These are phyloP conservation scores for Pseudophaeomoniella oleicola DNA, from an alignment of 2,329 filamentous ascomycete species.

Conservation along the genomic window DNA sequence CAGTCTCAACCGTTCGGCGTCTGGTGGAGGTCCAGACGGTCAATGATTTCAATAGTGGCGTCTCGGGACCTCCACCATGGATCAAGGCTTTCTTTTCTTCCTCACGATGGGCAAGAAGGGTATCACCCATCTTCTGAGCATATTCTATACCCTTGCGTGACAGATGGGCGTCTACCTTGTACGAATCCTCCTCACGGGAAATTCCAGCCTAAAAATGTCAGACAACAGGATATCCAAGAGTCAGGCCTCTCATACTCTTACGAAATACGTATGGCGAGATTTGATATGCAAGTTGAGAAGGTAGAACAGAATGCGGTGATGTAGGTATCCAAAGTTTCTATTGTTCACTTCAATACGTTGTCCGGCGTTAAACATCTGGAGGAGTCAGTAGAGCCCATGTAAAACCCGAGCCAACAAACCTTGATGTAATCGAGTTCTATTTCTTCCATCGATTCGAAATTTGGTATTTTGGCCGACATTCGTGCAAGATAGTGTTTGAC, in stretches of 20 bases:
- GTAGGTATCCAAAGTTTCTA: conserved; percentile 89
- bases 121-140: conserved; percentile 71
- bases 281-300: conserved; percentile 97
- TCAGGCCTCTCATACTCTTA: conserved; percentile 37
- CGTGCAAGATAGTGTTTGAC: conserved; percentile 81
- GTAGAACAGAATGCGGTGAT: conserved; percentile 95
- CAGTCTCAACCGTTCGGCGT: conserved; percentile 78
- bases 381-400: background rate
- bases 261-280: conserved; percentile 84
- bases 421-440: conserved; percentile 92
- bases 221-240: background rate
- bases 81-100: conserved; percentile 59
- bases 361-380: conserved; percentile 85
- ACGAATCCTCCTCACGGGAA: conserved; percentile 76
- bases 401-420: conserved; percentile 15
- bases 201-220: conserved; percentile 46
- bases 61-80: conserved; percentile 50
- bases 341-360: conserved; percentile 92
- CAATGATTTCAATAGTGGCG: conserved; percentile 62
- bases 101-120: conserved; percentile 68
- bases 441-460: conserved; percentile 95
- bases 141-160: conserved; percentile 71
- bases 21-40: conserved; percentile 93
- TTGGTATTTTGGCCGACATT: conserved; percentile 83
- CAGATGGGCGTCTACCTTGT: conserved; percentile 77